Base-by-base conservation (phyloP, 2,329 filamentous ascomycete species). In the Niveomyces coronatus region DNA sequence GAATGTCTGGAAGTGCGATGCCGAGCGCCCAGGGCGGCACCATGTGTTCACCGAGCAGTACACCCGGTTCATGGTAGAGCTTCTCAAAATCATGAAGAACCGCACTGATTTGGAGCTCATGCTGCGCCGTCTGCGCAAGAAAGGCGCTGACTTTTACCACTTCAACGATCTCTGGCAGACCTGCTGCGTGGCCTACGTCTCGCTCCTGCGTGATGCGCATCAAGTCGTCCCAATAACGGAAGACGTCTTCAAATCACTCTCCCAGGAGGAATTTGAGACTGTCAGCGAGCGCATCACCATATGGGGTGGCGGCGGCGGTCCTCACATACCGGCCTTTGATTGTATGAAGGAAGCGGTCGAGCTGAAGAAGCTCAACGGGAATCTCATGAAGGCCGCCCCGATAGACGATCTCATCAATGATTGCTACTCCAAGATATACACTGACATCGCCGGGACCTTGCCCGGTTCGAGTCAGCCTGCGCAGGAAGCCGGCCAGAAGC, bases 401-500 rank as follows among this genome's bases (percentile, higher is more conserved):
- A 89, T 96, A 31, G 91, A 98, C 51, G 91, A 98, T 52, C 71
- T 96, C n/a, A 83, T 95, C 47, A 83, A 81, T 16, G 91, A 98
- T 58, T 79, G 84, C 34, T 98, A 94, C 57, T 82, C 85, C 1
- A 71, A 77, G 34, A 66, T 94, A 13, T 91, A 85, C 53, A 68
- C 71, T 14, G 74, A 80, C 20, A 63, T 87, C 34, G 76, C 76
- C 2, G 72, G 72, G 29, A 67, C 65, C 4, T 60, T 86, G 3
- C 71, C 73, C 0, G 65, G 66, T 19, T n/a, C n/a, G n/a, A n/a
- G n/a, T n/a, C n/a, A n/a, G n/a, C n/a, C n/a, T n/a, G n/a, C n/a
- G n/a, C n/a, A n/a, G n/a, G n/a, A n/a, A n/a, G n/a, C n/a, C n/a
- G n/a, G n/a, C n/a, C n/a, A n/a, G n/a, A n/a, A n/a, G n/a, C n/a